phyloP scores from a whole-genome alignment of 495 filamentous ascomycete species.

The Collariella sp. region DNA sequence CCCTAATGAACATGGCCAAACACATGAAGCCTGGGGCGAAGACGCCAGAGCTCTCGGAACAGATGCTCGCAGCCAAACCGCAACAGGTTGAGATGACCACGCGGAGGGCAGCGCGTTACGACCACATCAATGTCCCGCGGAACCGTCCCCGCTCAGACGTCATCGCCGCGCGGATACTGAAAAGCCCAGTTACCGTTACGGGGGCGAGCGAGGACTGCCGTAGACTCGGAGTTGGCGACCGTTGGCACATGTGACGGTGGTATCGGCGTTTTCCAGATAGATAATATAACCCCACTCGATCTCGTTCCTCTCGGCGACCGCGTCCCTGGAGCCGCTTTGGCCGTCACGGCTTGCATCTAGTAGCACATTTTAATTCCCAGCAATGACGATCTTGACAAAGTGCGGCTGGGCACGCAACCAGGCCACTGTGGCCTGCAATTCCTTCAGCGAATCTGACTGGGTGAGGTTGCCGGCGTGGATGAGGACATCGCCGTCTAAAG shows the following conservation, averaged over 20 bases:
- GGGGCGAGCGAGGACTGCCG: conserved; percentile 31
- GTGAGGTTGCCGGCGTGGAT: conserved; percentile 87
- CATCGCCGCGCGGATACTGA: conserved; percentile 15
- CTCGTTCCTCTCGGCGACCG: background rate
- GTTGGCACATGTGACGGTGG: conserved; percentile 26
- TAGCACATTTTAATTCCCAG: conserved; percentile 49
- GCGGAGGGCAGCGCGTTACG: conserved; percentile 62
- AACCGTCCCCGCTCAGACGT: conserved; percentile 29
- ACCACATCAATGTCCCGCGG: conserved; percentile 59
- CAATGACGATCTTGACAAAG: conserved; percentile 60
- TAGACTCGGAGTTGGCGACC: conserved; percentile 31
- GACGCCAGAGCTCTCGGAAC: conserved; percentile 57
- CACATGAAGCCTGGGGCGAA: conserved; percentile 60
- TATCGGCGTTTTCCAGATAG: conserved; percentile 36
- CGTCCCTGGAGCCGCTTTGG: background rate
- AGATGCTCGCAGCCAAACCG: conserved; percentile 57
- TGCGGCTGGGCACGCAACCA: conserved; percentile 66
- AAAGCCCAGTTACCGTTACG: conserved; percentile 28
- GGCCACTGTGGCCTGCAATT: conserved; percentile 57
- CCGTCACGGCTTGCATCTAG: conserved; percentile 18
- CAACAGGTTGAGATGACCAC: conserved; percentile 54
- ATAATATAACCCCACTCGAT: conserved; percentile 41
- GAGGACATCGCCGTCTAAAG: conserved; percentile 68
- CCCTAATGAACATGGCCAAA: conserved; percentile 67
- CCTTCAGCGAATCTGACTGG: conserved; percentile 61